Conservation (phyloP, 2,329 filamentous ascomycete species). For the Thielaviopsis punctulata region DNA sequence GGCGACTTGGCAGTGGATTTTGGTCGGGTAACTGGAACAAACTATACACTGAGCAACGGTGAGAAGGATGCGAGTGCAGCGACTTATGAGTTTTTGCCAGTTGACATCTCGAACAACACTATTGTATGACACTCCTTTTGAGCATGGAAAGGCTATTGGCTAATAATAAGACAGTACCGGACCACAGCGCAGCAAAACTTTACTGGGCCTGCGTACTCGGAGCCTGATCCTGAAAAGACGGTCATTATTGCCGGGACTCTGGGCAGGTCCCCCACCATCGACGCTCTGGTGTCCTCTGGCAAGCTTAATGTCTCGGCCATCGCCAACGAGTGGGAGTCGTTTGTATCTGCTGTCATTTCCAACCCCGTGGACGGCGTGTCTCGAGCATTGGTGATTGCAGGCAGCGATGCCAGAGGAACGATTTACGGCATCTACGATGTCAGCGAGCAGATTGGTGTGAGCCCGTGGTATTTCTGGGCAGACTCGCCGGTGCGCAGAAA, state of each 20-base stretch:
- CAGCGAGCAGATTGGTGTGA: conserved; percentile 57
- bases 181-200: conserved; percentile 14
- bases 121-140: conserved; percentile 19
- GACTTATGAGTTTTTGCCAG: conserved; percentile 26
- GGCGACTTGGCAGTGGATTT: conserved; percentile 52
- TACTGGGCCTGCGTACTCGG: conserved; percentile 26
- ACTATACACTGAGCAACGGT: conserved; percentile 41
- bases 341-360: conserved; percentile 39
- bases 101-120: conserved; percentile 30
- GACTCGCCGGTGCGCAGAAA: conserved; percentile 38
- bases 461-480: conserved; percentile 53
- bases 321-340: conserved; percentile 52
- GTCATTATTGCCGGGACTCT: conserved; percentile 54
- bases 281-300: conserved; percentile 34
- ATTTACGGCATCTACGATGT: conserved; percentile 57
- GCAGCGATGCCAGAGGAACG: conserved; percentile 45
- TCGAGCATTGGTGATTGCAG: conserved; percentile 48
- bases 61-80: conserved; percentile 21
- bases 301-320: conserved; percentile 33
- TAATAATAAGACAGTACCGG: conserved; percentile 12
- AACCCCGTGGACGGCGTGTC: conserved; percentile 38
- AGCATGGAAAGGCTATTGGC: not conserved
- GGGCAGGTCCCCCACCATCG: conserved; percentile 40
- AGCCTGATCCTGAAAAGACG: conserved; percentile 26
- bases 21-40: conserved; percentile 50